Base-by-base conservation (phyloP, 768 basidiomycete genomes). In the Pleurotus tuber-regium region DNA sequence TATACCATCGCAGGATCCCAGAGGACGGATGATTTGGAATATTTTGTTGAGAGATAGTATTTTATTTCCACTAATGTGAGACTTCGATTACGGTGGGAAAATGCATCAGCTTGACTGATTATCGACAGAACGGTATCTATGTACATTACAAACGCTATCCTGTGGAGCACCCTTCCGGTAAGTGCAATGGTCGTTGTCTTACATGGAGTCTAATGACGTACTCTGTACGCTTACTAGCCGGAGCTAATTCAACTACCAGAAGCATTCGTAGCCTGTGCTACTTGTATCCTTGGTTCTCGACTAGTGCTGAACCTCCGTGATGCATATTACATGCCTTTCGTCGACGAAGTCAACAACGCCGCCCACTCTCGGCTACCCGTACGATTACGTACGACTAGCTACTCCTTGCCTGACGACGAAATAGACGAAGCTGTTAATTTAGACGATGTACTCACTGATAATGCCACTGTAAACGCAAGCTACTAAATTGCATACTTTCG, bases 281-380 rank as follows among this genome's bases (percentile, higher is more conserved):
- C 55, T 14, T 53, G 54, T 5, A 54, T 63, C 21, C 31, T 61
- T 16, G 61, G 61, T 6, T 55, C 56, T 23, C 56, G 61, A 4
- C 56, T 60, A 2, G 57, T 63, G 7, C 54, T 63, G 21, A 63
- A 60, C 33, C 51, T 63, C 10, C 46, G 61, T n/a, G 61, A 63
- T 19, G 50, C 61, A 8, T 63, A 63, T 40, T 63, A 61, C 33
- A 47, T 43, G 18, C 57, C 61, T 12, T 60, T 62, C 35, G 43
- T 65, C 65, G 25, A 51, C 30, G 52, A 54, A 28, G 36, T 50
- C 31, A 33, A 33, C 18, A 48, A 33, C 14, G 46, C 21, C 8
- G 4, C 23, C 16, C 16, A 24, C 12, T 21, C 3, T 42, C 40
- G 14, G 23, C 23, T 23, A 24, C 14, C 16, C 23, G 2, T 24